These are phyloP conservation scores for Atractiella rhizophila DNA, from an alignment of 768 basidiomycete genomes.

Conservation along the genomic window DNA sequence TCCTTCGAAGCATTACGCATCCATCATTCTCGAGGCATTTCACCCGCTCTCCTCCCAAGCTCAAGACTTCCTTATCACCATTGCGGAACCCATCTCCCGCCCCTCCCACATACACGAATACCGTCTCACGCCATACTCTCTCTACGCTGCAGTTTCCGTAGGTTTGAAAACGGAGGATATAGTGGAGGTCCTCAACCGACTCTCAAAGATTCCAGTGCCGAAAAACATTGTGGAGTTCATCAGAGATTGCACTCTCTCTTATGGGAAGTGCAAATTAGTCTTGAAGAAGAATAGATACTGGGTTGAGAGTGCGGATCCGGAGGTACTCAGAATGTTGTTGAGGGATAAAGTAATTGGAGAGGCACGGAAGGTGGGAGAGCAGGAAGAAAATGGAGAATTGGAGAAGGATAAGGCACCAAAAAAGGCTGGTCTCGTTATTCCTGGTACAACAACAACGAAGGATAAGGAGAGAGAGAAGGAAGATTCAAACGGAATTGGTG, in stretches of 20 bases:
- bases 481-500: constrained; percentile 20
- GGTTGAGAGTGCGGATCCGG: constrained; percentile 85
- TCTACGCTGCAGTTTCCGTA: constrained; percentile 96
- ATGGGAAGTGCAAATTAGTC: constrained; percentile 94
- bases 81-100: constrained; percentile 96
- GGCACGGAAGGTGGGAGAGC: constrained; percentile 34
- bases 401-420: constrained; percentile 60
- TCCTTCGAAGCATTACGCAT: constrained; percentile 43
- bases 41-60: constrained; percentile 94
- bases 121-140: constrained; percentile 87
- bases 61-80: constrained; percentile 92
- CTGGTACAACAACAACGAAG: constrained; percentile 48
- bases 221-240: constrained; percentile 64
- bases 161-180: constrained; percentile 94
- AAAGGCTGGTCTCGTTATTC: constrained; percentile 57
- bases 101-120: constrained; percentile 98
- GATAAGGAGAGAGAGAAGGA: constrained; percentile 21
- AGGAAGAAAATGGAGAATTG: constrained; percentile 20
- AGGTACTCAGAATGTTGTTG: constrained; percentile 62
- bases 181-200: constrained; percentile 47
- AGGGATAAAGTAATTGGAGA: constrained; percentile 66
- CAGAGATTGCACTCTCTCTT: constrained; percentile 74
- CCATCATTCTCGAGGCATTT: constrained; percentile 92
- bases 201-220: constrained; percentile 49
- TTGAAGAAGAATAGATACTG: constrained; percentile 94